Percentiles rank a stretch among this genome's conserved stretches.
Evolutionary conservation across 2,329 filamentous ascomycete genomes (phyloP).

Genomic region (Xylaria sp.): DNA sequence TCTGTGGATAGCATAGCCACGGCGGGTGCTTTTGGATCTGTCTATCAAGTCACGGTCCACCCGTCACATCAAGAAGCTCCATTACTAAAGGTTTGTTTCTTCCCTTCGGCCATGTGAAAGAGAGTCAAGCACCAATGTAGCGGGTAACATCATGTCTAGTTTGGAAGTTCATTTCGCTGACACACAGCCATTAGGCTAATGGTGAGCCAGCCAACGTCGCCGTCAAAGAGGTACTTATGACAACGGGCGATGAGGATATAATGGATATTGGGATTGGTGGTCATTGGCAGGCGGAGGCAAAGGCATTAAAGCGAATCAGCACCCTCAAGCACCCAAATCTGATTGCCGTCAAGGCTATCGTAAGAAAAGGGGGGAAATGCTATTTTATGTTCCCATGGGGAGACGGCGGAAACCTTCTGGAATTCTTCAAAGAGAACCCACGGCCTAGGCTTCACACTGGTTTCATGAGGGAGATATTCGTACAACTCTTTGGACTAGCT

Average conservation of each 20-base stretch:
- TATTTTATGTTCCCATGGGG: conserved; percentile 24
- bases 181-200: not conserved
- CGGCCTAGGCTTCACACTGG: not conserved
- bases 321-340: not conserved
- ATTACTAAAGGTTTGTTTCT: not conserved
- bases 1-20: not conserved
- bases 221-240: not conserved
- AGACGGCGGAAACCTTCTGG: conserved; percentile 3
- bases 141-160: not conserved
- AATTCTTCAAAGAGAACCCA: not conserved
- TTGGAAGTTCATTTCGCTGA: not conserved
- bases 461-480: conserved; percentile 1
- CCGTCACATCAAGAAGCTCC: conserved; percentile 3
- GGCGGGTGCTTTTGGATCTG: not conserved
- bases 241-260: not conserved
- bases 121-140: not conserved
- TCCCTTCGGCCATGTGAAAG: not conserved
- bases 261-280: not conserved
- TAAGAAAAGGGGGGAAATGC: not conserved
- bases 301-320: not conserved
- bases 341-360: not conserved
- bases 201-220: not conserved
- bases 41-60: conserved; percentile 3
- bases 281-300: not conserved
- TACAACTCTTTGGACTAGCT: conserved; percentile 10